Conservation (phyloP, 768 basidiomycete species). For the Rhizopogon vulgaris region DNA sequence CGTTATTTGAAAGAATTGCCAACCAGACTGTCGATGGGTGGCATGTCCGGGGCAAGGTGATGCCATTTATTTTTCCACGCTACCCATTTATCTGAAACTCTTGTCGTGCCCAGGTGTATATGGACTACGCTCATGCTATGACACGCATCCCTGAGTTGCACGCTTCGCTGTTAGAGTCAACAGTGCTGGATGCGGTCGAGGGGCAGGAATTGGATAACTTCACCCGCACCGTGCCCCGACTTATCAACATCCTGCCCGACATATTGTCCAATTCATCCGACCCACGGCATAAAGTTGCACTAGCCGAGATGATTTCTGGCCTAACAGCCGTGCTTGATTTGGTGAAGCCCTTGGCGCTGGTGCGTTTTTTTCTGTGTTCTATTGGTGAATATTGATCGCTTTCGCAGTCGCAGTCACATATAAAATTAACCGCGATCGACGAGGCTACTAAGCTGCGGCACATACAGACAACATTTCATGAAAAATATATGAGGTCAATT, state of each 20-base stretch:
- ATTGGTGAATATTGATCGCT: slow-evolving; percentile 1
- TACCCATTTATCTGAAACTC: slow-evolving; percentile 6
- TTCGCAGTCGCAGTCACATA: slow-evolving; percentile 33
- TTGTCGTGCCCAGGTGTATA: slow-evolving; percentile 42
- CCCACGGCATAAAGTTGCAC: slow-evolving; percentile 60
- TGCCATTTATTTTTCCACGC: slow-evolving; percentile 2
- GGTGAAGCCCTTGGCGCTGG: slow-evolving; percentile 54
- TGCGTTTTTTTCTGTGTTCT: slow-evolving; percentile 28
- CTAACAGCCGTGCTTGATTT: slow-evolving; percentile 55
- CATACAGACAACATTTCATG: slow-evolving; percentile 56
- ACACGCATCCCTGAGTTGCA: slow-evolving; percentile 52
- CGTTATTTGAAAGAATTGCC: slow-evolving; percentile 64
- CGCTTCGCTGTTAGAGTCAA: slow-evolving; percentile 35
- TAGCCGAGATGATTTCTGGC: slow-evolving; percentile 67
- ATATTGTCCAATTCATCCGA: slow-evolving; percentile 53
- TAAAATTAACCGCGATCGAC: slow-evolving; percentile 42
- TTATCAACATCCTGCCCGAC: slow-evolving; percentile 66
- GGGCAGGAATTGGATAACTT: slow-evolving; percentile 56
- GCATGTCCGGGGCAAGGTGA: slow-evolving; percentile 80
- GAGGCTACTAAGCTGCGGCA: slow-evolving; percentile 57
- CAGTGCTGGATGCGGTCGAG: slow-evolving; percentile 40
- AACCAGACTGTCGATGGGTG: slow-evolving; percentile 61
- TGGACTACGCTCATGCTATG: slow-evolving; percentile 68
- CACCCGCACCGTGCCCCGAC: slow-evolving; percentile 50
- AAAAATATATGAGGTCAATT: slow-evolving; percentile 60